A percentile compares a stretch with the other conserved stretches of the same genome.
Evolutionary conservation across 164 flowering plant genomes (phyloP).

Genomic region (Berberis thunbergii): DNA sequence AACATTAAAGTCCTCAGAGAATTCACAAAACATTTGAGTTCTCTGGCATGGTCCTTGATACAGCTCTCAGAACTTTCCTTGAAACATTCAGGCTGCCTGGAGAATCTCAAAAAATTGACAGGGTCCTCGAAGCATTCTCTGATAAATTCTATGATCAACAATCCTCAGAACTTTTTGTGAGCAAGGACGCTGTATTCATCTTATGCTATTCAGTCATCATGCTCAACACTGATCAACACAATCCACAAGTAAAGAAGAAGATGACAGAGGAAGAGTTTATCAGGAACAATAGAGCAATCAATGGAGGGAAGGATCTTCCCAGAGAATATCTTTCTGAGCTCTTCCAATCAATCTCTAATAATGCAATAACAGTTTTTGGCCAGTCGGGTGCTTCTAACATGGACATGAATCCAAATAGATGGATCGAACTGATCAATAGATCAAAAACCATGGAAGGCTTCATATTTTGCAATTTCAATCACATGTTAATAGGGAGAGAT

Average conservation of each 20-base stretch:
- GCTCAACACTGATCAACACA: constrained; percentile 96
- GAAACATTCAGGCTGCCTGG: constrained; percentile 89
- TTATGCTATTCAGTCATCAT: constrained; percentile 87
- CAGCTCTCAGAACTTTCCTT: constrained; percentile 66
- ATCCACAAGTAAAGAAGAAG: constrained; percentile 94
- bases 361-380: constrained; percentile 48
- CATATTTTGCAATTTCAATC: constrained; percentile 34
- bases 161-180: constrained; percentile 54
- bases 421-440: constrained; percentile 66
- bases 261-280: constrained; percentile 99
- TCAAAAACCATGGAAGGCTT: constrained; percentile 37
- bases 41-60: constrained; percentile 69
- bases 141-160: constrained; percentile 75
- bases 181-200: constrained; percentile 71
- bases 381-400: constrained; percentile 17
- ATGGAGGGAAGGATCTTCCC: constrained; percentile 89
- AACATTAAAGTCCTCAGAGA: constrained; percentile 73
- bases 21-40: constrained; percentile 70
- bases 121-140: constrained; percentile 83
- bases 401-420: constrained; percentile 65
- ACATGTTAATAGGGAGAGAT: constrained; percentile 47
- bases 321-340: constrained; percentile 79
- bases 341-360: constrained; percentile 61
- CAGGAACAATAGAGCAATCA: constrained; percentile 81
- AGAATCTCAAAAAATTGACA: constrained; percentile 87